Conservation (phyloP, 345 rosid species). For the Syzygium aqueum region DNA sequence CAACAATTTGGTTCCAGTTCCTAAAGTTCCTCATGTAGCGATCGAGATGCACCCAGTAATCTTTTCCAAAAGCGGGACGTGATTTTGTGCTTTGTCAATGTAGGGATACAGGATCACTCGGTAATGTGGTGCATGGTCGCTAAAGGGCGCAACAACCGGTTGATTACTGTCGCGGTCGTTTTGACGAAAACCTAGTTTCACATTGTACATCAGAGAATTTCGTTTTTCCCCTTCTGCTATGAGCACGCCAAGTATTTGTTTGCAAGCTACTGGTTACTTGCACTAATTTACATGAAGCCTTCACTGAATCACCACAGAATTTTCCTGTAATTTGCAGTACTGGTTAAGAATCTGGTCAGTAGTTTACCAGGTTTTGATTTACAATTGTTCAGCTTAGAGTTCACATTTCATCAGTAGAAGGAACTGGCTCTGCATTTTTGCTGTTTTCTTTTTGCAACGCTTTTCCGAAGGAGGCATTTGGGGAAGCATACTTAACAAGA, state of each 20-base stretch:
- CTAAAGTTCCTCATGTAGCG: neutral
- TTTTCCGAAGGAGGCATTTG: neutral
- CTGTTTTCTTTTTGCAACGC: accelerated
- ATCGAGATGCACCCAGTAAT: neutral
- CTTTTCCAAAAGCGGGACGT: neutral
- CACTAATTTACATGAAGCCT: neutral
- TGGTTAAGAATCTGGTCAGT: neutral
- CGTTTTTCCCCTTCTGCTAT: neutral
- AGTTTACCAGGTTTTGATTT: neutral
- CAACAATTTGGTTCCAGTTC: neutral
- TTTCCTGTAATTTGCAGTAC: neutral
- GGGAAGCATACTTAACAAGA: neutral
- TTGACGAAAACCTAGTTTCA: neutral
- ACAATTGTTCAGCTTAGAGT: neutral
- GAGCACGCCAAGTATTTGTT: neutral
- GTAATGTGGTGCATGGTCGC: slow-evolving; percentile 4
- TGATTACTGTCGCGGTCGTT: neutral
- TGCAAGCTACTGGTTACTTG: neutral
- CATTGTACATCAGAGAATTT: neutral
- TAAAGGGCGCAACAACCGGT: neutral
- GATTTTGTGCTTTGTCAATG: neutral
- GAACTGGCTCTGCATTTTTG: neutral
- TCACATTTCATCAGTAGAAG: neutral
- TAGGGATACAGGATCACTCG: slow-evolving; percentile 53
- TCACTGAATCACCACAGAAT: neutral